Evolutionary conservation across 306 rosid species (phyloP).

Genomic region (Vicia faba): DNA sequence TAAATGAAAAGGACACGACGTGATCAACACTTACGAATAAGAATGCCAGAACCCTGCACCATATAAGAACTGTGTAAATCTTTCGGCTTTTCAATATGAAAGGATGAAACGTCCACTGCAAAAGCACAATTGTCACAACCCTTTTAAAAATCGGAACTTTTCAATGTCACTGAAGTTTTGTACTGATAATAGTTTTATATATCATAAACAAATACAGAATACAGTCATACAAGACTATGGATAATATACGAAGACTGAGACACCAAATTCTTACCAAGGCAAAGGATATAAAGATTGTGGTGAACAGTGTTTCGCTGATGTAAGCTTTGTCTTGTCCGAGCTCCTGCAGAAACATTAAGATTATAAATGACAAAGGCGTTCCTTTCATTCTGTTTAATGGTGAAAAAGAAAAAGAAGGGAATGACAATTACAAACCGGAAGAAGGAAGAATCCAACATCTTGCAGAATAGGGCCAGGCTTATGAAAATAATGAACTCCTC

Average conservation of each 20-base stretch:
- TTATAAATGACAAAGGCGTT: slow-evolving; percentile 33
- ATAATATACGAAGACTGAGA: slow-evolving; percentile 17
- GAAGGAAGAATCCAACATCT: slow-evolving; percentile 79
- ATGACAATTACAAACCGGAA: slow-evolving; percentile 62
- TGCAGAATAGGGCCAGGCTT: slow-evolving; percentile 83
- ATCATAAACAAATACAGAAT: not conserved
- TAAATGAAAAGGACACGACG: slow-evolving; percentile 14
- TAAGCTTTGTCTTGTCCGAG: slow-evolving; percentile 74
- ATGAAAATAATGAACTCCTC: slow-evolving; percentile 85
- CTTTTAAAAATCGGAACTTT: no score
- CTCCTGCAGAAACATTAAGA: slow-evolving; percentile 51
- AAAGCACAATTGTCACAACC: slow-evolving; percentile 30
- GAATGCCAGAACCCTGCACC: slow-evolving; percentile 98
- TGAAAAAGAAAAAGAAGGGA: slow-evolving; percentile 2
- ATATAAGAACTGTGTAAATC: slow-evolving; percentile 86
- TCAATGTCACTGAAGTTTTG: no score
- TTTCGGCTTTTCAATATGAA: slow-evolving; percentile 84
- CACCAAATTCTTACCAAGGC: slow-evolving; percentile 53
- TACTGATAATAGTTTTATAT: no score
- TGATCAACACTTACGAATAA: slow-evolving; percentile 74
- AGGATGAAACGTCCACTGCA: slow-evolving; percentile 99
- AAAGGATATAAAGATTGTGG: slow-evolving; percentile 68
- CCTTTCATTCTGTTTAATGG: slow-evolving; percentile 10
- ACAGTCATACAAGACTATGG: slow-evolving; percentile 3
- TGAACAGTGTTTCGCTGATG: slow-evolving; percentile 72